Percentiles rank a stretch among this genome's conserved stretches.
Conservation (phyloP, 805 yeast genomes). For the Kodamaea leandrae region DNA sequence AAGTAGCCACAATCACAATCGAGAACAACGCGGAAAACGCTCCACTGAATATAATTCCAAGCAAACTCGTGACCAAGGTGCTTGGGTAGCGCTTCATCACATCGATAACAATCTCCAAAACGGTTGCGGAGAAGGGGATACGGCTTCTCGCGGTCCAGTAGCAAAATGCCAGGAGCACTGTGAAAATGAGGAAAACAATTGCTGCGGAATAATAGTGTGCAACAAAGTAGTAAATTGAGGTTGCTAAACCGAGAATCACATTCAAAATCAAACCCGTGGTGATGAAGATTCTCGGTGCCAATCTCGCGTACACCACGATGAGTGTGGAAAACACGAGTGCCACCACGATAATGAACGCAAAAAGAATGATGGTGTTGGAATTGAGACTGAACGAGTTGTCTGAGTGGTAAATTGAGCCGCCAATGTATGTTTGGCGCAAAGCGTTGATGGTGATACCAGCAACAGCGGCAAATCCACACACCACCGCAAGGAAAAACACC, state of each 20-base stretch:
- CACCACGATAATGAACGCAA: slow-evolving; percentile 62
- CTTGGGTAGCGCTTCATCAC: slow-evolving; percentile 75
- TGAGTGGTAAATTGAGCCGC: slow-evolving; percentile 59
- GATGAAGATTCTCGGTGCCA: slow-evolving; percentile 66
- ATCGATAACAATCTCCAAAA: slow-evolving; percentile 68
- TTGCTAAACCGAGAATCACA: slow-evolving; percentile 66
- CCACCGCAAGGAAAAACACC: slow-evolving; percentile 43
- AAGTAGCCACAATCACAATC: slow-evolving; percentile 68
- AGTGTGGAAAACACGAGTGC: slow-evolving; percentile 55
- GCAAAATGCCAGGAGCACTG: slow-evolving; percentile 61
- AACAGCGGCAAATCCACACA: slow-evolving; percentile 67
- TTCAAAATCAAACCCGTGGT: slow-evolving; percentile 65
- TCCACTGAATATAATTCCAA: slow-evolving; percentile 60
- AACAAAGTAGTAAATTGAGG: slow-evolving; percentile 71
- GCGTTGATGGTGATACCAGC: slow-evolving; percentile 68
- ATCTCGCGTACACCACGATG: slow-evolving; percentile 60
- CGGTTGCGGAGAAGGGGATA: slow-evolving; percentile 72
- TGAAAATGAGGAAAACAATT: slow-evolving; percentile 65
- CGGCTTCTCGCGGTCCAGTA: slow-evolving; percentile 71
- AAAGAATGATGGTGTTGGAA: slow-evolving; percentile 70
- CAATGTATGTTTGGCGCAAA: slow-evolving; percentile 56
- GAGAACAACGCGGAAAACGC: slow-evolving; percentile 66
- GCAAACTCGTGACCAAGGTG: slow-evolving; percentile 54
- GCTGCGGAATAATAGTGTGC: slow-evolving; percentile 77
- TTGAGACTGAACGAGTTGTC: slow-evolving; percentile 60